These are phyloP conservation scores for Pestalotiopsis sp. DNA, from an alignment of 2,329 filamentous ascomycete genomes.

Conservation along the genomic window DNA sequence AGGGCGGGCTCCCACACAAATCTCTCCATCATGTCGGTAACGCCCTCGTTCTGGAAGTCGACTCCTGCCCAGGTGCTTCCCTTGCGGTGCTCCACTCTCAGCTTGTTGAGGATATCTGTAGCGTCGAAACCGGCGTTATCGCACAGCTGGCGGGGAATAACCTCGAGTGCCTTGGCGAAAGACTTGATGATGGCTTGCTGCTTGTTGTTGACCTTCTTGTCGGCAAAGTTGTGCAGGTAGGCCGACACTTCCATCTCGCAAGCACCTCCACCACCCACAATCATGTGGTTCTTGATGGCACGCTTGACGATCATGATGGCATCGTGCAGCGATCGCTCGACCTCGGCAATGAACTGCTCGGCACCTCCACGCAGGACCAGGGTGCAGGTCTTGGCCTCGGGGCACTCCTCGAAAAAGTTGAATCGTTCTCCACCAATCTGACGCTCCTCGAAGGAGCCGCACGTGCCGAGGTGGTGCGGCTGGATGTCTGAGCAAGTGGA, in stretches of 20 bases:
- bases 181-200: constrained; percentile 98
- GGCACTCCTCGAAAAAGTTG: constrained; percentile 98
- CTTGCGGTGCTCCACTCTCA: constrained; percentile 95
- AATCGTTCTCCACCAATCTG: constrained; percentile 97
- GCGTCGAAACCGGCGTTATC: constrained; percentile 99
- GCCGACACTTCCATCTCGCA: constrained; percentile 96
- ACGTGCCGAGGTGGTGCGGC: constrained; percentile 85
- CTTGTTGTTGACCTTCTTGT: constrained; percentile 91
- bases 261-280: constrained; percentile 93
- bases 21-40: constrained; percentile 89
- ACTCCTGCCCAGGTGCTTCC: constrained; percentile 94
- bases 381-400: constrained; percentile 94
- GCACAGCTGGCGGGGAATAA: constrained; percentile 95
- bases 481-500: constrained; percentile 97
- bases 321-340: constrained; percentile 95
- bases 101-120: constrained; percentile 94
- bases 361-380: constrained; percentile 92
- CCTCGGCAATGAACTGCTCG: constrained; percentile 98
- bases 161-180: constrained; percentile 95
- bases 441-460: constrained; percentile 88
- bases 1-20: constrained; percentile 98
- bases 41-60: constrained; percentile 90
- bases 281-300: constrained; percentile 89
- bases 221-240: constrained; percentile 89
- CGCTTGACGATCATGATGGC: constrained; percentile 99